Evolutionary conservation across 768 basidiomycete species (phyloP).

Genomic region (Gelatoporia subvermispora): DNA sequence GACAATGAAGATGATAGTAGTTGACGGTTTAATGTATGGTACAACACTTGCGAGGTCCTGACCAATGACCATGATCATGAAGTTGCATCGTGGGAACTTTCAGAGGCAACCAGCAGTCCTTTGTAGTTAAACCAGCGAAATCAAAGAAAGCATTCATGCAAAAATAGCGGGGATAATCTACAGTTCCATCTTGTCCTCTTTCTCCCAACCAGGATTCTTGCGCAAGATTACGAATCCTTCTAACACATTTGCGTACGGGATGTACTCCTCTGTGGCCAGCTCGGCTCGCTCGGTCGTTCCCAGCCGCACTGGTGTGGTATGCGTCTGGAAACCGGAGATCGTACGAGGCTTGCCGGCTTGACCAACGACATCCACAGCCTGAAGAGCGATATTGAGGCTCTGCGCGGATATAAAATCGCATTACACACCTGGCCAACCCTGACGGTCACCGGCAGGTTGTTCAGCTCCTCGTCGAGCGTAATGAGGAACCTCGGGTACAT

Average conservation of each 20-base stretch:
- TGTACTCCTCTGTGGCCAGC: constrained; percentile 94
- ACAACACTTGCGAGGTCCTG: too few species aligned
- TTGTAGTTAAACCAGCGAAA: too few species aligned
- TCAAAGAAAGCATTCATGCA: constrained; percentile 4
- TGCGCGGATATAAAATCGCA: background rate
- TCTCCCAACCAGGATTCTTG: constrained; percentile 90
- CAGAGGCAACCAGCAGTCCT: too few species aligned
- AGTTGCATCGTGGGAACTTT: too few species aligned
- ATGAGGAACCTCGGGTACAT: constrained; percentile 99
- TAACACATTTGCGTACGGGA: constrained; percentile 83
- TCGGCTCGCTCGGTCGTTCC: constrained; percentile 94
- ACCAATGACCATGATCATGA: too few species aligned
- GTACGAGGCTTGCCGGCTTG: constrained; percentile 96
- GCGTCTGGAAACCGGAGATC: constrained; percentile 98
- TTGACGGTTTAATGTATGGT: too few species aligned
- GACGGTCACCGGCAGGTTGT: constrained; percentile 83
- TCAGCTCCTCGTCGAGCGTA: constrained; percentile 89
- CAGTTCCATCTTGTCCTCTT: constrained; percentile 80
- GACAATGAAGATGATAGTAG: background rate
- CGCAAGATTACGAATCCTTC: constrained; percentile 90
- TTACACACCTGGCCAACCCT: constrained; percentile 81
- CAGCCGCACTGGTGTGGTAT: constrained; percentile 92
- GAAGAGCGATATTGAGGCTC: constrained; percentile 10
- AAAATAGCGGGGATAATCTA: constrained; percentile 29
- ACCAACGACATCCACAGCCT: constrained; percentile 96